A percentile compares a stretch with the other conserved stretches of the same genome.
phyloP scores from a whole-genome alignment of 495 filamentous ascomycete genomes.

The Annulohypoxylon moriforme region DNA sequence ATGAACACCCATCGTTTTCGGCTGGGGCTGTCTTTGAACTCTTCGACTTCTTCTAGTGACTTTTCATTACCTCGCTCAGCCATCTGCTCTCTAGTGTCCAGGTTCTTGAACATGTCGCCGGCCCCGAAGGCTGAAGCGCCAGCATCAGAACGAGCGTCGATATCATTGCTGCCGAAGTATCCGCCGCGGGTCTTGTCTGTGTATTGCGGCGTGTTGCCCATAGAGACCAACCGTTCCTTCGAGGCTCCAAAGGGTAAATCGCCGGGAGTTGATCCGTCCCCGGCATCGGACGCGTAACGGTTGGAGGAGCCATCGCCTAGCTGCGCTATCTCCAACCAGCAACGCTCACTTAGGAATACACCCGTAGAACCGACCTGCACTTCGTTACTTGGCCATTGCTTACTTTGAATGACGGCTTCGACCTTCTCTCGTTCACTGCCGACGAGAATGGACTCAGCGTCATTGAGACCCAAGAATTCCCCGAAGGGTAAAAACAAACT shows the following conservation, averaged over 20 bases:
- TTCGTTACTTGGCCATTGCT: constrained; percentile 91
- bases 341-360: constrained; percentile 93
- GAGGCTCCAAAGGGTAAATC: constrained; percentile 69
- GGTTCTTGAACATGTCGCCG: constrained; percentile 97
- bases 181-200: constrained; percentile 78
- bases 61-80: constrained; percentile 94
- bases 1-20: constrained; percentile 92
- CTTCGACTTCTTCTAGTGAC: constrained; percentile 90
- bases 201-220: constrained; percentile 70
- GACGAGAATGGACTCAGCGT: constrained; percentile 83
- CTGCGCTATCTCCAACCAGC: constrained; percentile 90
- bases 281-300: constrained; percentile 63
- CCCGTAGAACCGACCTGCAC: constrained; percentile 91
- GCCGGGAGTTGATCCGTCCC: constrained; percentile 51
- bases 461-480: constrained; percentile 90
- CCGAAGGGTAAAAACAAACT: constrained; percentile 95
- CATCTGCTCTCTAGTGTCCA: constrained; percentile 94
- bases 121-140: constrained; percentile 87
- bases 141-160: constrained; percentile 89
- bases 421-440: constrained; percentile 94
- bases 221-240: constrained; percentile 72
- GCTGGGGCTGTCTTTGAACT: constrained; percentile 77
- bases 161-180: constrained; percentile 85
- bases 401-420: constrained; percentile 87
- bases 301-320: constrained; percentile 70